These are phyloP conservation scores for Scenedesmus sp. DNA, from an alignment of 163 green algal genomes.

Conservation along the genomic window DNA sequence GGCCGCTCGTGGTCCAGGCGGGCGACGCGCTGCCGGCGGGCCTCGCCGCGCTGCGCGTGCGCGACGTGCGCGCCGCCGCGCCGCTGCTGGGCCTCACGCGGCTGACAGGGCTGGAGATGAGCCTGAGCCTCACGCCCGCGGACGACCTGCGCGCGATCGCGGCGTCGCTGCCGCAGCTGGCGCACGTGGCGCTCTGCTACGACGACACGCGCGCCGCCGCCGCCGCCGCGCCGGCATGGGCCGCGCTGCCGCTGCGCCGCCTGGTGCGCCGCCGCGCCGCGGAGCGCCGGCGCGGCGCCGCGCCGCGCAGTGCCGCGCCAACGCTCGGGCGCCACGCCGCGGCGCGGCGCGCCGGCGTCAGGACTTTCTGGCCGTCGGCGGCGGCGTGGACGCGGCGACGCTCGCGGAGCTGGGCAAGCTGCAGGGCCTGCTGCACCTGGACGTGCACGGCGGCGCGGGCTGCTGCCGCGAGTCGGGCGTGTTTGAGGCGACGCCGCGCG, in stretches of 20 bases:
- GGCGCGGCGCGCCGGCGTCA: background rate
- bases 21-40: no score
- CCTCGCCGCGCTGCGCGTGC: no score
- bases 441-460: constrained; percentile 9
- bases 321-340: background rate
- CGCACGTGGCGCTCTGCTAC: constrained; percentile 9
- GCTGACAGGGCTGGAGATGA: constrained; percentile 1
- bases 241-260: constrained; percentile 5
- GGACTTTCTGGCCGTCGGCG: constrained; percentile 12
- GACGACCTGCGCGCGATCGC: background rate
- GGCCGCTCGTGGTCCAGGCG: no score
- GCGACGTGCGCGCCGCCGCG: no score
- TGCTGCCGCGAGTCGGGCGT: constrained; percentile 13
- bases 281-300: background rate
- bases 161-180: background rate
- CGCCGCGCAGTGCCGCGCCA: background rate
- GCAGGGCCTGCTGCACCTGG: background rate
- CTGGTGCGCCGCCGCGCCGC: background rate
- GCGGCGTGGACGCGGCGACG: background rate
- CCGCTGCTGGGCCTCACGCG: no score
- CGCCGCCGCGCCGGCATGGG: constrained; percentile 17
- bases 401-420: constrained; percentile 2
- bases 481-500: constrained; percentile 18
- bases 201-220: constrained; percentile 11
- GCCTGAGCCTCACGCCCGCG: background rate